Evolutionary conservation across 441 rosid genomes (phyloP).

Genomic region (Gossypium gossypioides): DNA sequence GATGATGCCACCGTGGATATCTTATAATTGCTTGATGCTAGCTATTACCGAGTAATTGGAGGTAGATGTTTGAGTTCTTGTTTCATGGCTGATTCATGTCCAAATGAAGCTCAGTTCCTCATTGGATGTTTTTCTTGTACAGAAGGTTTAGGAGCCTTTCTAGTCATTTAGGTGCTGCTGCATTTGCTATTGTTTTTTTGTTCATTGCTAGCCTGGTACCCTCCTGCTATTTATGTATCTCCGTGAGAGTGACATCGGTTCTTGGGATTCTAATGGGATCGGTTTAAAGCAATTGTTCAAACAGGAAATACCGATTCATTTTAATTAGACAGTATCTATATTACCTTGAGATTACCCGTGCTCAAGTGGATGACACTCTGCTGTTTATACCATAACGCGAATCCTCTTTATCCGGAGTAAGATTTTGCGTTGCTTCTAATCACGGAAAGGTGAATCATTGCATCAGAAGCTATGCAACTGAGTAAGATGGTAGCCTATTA

Average conservation of each 20-base stretch:
- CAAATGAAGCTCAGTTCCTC: not conserved
- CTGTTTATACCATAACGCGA: not conserved
- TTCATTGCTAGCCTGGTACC: not conserved
- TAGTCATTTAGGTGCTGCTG: not conserved
- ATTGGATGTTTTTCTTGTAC: not conserved
- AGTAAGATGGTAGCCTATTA: not conserved
- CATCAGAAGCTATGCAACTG: not conserved
- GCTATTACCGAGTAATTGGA: not conserved
- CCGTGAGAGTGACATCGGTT: not conserved
- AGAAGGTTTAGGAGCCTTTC: not conserved
- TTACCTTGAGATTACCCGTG: not conserved
- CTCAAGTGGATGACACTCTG: not conserved
- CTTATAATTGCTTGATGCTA: conserved; percentile 6
- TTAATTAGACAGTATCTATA: not conserved
- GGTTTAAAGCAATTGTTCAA: not conserved
- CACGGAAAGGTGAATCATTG: too few species aligned
- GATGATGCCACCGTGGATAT: conserved; percentile 20
- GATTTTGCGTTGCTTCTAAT: not conserved
- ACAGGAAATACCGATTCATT: not conserved
- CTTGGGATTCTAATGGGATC: not conserved
- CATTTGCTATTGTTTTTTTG: not conserved
- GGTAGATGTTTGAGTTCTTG: not conserved
- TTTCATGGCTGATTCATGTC: not conserved
- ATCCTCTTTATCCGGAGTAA: not conserved
- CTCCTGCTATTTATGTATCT: not conserved